Base-by-base conservation (phyloP, 2,329 filamentous ascomycete genomes). In the Cytospora paraplurivora region DNA sequence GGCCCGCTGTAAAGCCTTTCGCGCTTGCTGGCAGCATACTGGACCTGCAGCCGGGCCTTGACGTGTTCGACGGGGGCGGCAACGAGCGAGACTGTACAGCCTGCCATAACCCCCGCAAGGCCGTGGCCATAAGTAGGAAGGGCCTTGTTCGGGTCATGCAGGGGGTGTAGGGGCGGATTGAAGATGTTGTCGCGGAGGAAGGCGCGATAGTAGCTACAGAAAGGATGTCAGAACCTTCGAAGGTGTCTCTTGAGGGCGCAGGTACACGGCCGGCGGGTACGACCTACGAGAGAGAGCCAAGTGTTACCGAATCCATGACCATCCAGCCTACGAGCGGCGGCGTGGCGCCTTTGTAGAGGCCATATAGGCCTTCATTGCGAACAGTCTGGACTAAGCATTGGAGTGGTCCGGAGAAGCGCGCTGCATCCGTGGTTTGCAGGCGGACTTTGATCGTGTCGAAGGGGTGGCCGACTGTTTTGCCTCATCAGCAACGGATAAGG, bases 371-470 rank as follows among this genome's bases (percentile, higher is more conserved):
- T 76, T 99, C 95, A 73, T 93, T 90, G 65, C 89, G 86, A 34
- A 98, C 68, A 11, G 95, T 99, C 75, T 94, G 89, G 62, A 90
- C 76, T 11, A 97, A 79, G 73, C 95, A 98, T 75, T 97, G 88
- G 37, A 96, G 75, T 0, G 95, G 93, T 0, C 95, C 95, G 67
- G 82, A 82, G 82, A 99, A 99, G 70, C 91, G 92, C 1, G 86
- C 76, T 55, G 84, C 76, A 69, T 89, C 82, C 35, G 92, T 92
- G 3, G 94, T 98, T 76, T 99, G 95, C 19, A 99, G 82, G 37
- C 95, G 92, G 60, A 98, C 94, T 78, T 99, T 99, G 76, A 99
- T 87, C 0, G 95, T 98, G 77, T 99, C 95, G 79, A 99, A 98
- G 32, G 91, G 86, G 71, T 89, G 86, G 64, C 86, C 86, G 72